A percentile compares a stretch with the other conserved stretches of the same genome.
These are phyloP conservation scores for Acanthamoeba quina DNA, from an alignment of 208 protist genomes.

Conservation along the genomic window DNA sequence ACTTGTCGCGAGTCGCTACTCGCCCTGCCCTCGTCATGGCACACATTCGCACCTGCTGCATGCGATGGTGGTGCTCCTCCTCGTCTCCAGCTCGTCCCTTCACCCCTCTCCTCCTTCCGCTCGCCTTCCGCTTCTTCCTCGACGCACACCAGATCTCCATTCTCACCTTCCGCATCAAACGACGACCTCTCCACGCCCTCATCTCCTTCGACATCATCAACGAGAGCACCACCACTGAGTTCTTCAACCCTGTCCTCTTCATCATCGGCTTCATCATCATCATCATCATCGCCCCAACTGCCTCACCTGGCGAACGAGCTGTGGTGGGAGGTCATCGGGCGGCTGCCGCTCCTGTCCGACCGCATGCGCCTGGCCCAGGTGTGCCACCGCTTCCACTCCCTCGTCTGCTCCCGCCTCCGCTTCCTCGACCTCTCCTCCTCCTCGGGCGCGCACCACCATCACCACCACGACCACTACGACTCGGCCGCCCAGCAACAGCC, in stretches of 20 bases:
- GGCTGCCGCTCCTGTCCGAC: background rate
- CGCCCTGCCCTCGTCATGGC: background rate
- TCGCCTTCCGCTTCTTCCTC: background rate
- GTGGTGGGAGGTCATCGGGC: conserved; percentile 4
- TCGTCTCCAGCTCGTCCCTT: no score
- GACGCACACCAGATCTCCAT: background rate
- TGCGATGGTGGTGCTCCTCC: no score
- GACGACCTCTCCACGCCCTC: background rate
- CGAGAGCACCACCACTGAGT: no score
- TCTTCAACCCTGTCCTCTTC: background rate
- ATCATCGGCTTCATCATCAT: background rate
- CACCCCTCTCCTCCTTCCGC: no score
- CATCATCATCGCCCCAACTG: background rate
- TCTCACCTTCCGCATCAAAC: background rate
- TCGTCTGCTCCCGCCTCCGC: background rate
- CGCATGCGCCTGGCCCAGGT: background rate
- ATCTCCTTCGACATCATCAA: background rate
- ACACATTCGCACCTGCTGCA: no score
- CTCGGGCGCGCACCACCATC: background rate
- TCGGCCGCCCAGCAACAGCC: no score
- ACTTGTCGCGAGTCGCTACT: background rate
- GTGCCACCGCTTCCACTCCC: background rate
- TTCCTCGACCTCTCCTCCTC: background rate
- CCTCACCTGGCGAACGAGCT: conserved; percentile 12
- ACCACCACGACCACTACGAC: no score